Evolutionary conservation across 108 stramenopile species (phyloP).

Genomic region (Nitzschia putrida): DNA sequence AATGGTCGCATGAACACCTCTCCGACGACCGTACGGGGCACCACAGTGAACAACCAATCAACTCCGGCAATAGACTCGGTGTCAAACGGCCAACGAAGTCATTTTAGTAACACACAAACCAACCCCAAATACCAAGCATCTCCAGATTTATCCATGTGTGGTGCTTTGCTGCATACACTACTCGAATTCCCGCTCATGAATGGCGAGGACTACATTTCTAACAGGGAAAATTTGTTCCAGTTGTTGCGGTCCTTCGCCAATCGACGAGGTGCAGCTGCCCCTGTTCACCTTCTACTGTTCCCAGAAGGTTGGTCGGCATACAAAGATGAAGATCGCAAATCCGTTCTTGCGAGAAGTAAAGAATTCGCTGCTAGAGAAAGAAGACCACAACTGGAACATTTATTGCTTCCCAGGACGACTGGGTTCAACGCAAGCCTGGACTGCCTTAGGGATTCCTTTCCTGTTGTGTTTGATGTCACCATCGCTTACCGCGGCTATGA

Average conservation of each 20-base stretch:
- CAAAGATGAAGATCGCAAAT: slow-evolving; percentile 50
- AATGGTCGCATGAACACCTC: slow-evolving; percentile 13
- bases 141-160: slow-evolving; percentile 31
- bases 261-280: slow-evolving; percentile 30
- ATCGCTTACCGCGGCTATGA: slow-evolving; percentile 59
- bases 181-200: slow-evolving; percentile 73
- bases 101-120: not conserved
- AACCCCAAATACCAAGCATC: slow-evolving; percentile 3
- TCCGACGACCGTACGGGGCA: not conserved
- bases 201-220: slow-evolving; percentile 55
- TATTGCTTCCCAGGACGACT: slow-evolving; percentile 71
- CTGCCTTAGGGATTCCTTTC: slow-evolving; percentile 61
- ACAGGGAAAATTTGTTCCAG: slow-evolving; percentile 56
- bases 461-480: slow-evolving; percentile 78
- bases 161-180: slow-evolving; percentile 50
- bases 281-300: slow-evolving; percentile 58
- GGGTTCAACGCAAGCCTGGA: slow-evolving; percentile 75
- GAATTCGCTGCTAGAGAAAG: slow-evolving; percentile 79
- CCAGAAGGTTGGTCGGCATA: slow-evolving; percentile 66
- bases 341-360: slow-evolving; percentile 62
- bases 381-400: slow-evolving; percentile 70
- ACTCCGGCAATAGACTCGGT: slow-evolving; percentile 6
- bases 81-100: not conserved
- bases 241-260: slow-evolving; percentile 60
- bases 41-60: slow-evolving; percentile 1